Evolutionary conservation across 2,329 filamentous ascomycete species (phyloP).

Genomic region (Aureobasidium sp.): DNA sequence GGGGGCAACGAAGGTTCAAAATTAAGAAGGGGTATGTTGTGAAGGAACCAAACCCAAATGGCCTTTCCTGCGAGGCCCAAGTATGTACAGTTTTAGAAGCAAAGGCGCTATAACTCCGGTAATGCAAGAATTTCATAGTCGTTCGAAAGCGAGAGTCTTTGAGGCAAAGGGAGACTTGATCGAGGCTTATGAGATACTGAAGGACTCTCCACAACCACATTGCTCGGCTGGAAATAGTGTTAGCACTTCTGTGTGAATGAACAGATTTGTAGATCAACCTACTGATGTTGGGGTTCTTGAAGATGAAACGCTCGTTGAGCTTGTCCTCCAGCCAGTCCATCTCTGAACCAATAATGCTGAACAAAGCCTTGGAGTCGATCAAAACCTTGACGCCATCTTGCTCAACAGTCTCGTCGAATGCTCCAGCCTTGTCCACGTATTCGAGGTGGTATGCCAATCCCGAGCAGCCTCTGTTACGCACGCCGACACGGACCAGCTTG

Average conservation of each 20-base stretch:
- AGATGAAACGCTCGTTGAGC: slow-evolving; percentile 83
- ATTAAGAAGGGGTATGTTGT: neutral
- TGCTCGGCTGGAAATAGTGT: slow-evolving; percentile 63
- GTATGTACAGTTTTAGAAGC: slow-evolving; percentile 2
- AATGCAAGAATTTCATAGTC: neutral
- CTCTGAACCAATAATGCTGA: slow-evolving; percentile 96
- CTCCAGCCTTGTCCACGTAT: slow-evolving; percentile 83
- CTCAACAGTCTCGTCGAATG: slow-evolving; percentile 86
- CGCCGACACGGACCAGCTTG: slow-evolving; percentile 88
- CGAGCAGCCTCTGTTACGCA: slow-evolving; percentile 89
- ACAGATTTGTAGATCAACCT: slow-evolving; percentile 37
- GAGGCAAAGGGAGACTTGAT: neutral
- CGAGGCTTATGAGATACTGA: slow-evolving; percentile 46
- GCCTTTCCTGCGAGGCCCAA: neutral
- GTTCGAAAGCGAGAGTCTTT: neutral
- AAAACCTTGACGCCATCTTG: slow-evolving; percentile 94
- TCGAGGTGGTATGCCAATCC: slow-evolving; percentile 89
- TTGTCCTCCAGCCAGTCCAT: slow-evolving; percentile 99
- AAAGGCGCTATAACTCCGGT: neutral
- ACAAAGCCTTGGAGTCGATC: slow-evolving; percentile 93
- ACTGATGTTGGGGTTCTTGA: slow-evolving; percentile 98
- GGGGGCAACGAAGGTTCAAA: neutral
- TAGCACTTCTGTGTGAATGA: neutral
- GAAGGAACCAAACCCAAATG: neutral
- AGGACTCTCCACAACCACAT: slow-evolving; percentile 94